phyloP scores from a whole-genome alignment of 2,329 filamentous ascomycete species.

The Cadophora malorum region DNA sequence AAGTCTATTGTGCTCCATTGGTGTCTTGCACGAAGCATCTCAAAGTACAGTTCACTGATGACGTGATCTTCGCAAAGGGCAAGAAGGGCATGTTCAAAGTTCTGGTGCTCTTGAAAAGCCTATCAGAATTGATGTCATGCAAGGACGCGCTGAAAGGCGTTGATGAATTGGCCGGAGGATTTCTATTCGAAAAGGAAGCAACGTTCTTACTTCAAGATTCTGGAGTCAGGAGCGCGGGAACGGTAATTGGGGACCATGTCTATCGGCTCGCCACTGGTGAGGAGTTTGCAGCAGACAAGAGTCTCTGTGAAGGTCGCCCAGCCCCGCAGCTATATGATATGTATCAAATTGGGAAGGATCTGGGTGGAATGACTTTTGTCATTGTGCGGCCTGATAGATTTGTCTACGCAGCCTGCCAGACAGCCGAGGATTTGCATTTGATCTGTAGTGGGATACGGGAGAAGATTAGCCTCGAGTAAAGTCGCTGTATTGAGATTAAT shows the following conservation, averaged over 20 bases:
- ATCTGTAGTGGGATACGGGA: neutral
- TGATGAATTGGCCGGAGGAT: neutral
- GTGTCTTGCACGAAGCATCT: neutral
- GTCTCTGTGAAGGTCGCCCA: neutral
- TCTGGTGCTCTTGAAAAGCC: neutral
- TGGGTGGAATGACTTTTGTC: neutral
- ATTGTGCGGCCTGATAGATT: slow-evolving; percentile 3
- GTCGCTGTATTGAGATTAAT: neutral
- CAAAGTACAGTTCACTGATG: neutral
- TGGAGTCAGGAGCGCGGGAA: neutral
- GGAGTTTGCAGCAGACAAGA: neutral
- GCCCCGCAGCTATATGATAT: neutral
- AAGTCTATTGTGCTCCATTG: neutral
- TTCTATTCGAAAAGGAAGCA: neutral
- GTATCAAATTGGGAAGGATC: neutral
- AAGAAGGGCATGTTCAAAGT: slow-evolving; percentile 1
- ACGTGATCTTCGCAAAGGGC: neutral
- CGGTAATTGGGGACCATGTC: neutral
- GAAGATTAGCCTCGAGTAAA: neutral
- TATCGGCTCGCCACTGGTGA: neutral
- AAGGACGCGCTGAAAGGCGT: neutral
- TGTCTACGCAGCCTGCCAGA: neutral
- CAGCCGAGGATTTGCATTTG: neutral
- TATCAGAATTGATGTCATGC: neutral
- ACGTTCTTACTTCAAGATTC: neutral